Base-by-base conservation (phyloP, 441 rosid genomes). In the Cnidoscolus chayamansa region DNA sequence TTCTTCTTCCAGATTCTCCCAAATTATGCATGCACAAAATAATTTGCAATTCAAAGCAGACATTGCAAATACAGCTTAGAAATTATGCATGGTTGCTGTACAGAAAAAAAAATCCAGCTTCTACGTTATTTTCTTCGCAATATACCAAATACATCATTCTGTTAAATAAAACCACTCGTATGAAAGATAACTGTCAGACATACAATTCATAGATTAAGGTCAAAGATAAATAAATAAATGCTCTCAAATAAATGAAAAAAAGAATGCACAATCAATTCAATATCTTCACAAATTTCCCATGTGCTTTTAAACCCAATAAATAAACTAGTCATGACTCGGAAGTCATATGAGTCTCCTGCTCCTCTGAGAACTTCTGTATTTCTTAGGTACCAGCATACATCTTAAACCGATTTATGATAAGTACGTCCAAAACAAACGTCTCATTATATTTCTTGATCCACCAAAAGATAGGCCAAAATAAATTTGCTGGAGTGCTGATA, bases 71-170 rank as follows among this genome's bases (percentile, higher is more conserved):
- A 35, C 2, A 35, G 37, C 37, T 35, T 35, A 35, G 37, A 35
- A n/a, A 55, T 50, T 25, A 61, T 32, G 11, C 45, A 56, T 30
- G 17, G 11, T 31, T 53, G 43, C 53, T 1, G 11, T 51, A 35
- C 47, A 50, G 20, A 50, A 35, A 45, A 49, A 45, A 49, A 0
- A 17, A 17, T 19, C 70, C 63, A 45, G 20, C 69, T 8, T 25
- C 13, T 54, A 43, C 16, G 57, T 45, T 65, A 16, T 72, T 45
- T 55, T 55, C 53, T 48, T 54, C 71, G 54, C 30, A 37, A 19
- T 11, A 54, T 17, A 55, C 19, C n/a, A 10, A 54, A 10, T 48
- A 16, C 30, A 60, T 49, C 5, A 70, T 59, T 60, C 19, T 25
- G 40, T 3, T 59, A 20, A 57, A 19, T 43, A 43, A 17, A 45